Base-by-base conservation (phyloP, 805 yeast species). In the Sungouiozyma intestinalis region DNA sequence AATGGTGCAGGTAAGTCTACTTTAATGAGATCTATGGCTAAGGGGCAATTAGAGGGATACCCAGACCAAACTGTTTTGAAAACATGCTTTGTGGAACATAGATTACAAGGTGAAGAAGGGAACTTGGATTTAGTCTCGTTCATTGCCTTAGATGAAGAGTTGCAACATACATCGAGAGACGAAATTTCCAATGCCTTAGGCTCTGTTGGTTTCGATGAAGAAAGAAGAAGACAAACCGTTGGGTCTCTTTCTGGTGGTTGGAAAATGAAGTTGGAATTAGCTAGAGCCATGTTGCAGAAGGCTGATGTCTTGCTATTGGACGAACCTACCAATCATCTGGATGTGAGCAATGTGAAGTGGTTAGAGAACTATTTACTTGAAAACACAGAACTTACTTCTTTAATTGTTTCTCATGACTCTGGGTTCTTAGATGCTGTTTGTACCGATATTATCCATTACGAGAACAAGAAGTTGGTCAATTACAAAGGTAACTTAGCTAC, bases 1-100 rank as follows among this genome's bases (percentile, higher is more conserved):
- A 90, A 90, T 62, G 98, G 98, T 74, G 97, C 96, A 46, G 98
- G 98, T 71, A 90, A 90, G 66, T 87, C 97, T 13, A 90, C 98
- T 14, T 72, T 90, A 56, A 87, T 90, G 97, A 78, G 97, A 65
- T 81, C 97, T 24, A 92, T 90, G 56, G 86, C 95, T 42, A 85
- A 86, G 58, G 97, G 97, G 45, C 95, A 90, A 68, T 73, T 90
- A 49, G 97, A 90, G 68, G 97, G 97, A 3, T 90, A 92, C 79
- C 98, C 98, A 36, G 82, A 85, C 53, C 80, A 86, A 56, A 76
- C 82, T 42, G 81, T 81, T 58, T 69, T 92, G 49, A 79, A 84
- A 63, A 90, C 97, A 24, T 87, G 97, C 69, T 92, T 90, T 54
- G 97, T 90, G 41, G 98, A 92, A 72, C 97, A 92, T 69, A 85